phyloP scores from a whole-genome alignment of 257 asterid genomes.

The Plantago major region DNA sequence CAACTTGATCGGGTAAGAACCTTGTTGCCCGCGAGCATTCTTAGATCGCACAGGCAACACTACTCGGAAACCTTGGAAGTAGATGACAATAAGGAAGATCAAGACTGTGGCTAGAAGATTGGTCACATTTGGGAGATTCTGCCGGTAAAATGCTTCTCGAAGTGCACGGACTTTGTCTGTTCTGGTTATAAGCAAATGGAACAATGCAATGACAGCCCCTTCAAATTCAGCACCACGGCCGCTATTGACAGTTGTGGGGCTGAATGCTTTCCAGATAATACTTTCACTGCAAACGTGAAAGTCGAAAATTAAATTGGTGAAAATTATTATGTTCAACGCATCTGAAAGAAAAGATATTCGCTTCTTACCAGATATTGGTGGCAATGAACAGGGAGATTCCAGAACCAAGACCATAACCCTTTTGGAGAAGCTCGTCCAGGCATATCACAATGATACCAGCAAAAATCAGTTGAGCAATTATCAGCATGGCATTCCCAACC shows the following conservation, averaged over 20 bases:
- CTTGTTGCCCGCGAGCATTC: conserved; percentile 66
- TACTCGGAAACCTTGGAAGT: conserved; percentile 72
- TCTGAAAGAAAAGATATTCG: neutral
- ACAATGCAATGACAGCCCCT: conserved; percentile 60
- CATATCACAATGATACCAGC: conserved; percentile 69
- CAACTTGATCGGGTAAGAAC: conserved; percentile 68
- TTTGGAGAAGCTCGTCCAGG: conserved; percentile 64
- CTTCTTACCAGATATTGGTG: conserved; percentile 61
- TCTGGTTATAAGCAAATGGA: conserved; percentile 59
- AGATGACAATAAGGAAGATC: conserved; percentile 57
- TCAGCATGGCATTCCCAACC: conserved; percentile 69
- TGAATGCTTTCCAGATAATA: conserved; percentile 69
- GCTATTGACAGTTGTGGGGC: conserved; percentile 60
- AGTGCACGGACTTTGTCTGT: conserved; percentile 65
- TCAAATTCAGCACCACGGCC: conserved; percentile 75
- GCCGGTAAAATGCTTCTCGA: conserved; percentile 70
- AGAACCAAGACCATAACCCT: conserved; percentile 69
- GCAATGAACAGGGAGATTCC: conserved; percentile 66
- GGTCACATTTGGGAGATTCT: conserved; percentile 69
- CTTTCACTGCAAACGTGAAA: conserved; percentile 46
- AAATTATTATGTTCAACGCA: neutral
- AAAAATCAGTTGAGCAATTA: conserved; percentile 59
- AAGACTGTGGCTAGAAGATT: conserved; percentile 66
- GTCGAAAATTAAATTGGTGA: neutral
- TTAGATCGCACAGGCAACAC: conserved; percentile 65